Conservation (phyloP, 1,139 yeast genomes). For the Sugiyamaella pinicola region DNA sequence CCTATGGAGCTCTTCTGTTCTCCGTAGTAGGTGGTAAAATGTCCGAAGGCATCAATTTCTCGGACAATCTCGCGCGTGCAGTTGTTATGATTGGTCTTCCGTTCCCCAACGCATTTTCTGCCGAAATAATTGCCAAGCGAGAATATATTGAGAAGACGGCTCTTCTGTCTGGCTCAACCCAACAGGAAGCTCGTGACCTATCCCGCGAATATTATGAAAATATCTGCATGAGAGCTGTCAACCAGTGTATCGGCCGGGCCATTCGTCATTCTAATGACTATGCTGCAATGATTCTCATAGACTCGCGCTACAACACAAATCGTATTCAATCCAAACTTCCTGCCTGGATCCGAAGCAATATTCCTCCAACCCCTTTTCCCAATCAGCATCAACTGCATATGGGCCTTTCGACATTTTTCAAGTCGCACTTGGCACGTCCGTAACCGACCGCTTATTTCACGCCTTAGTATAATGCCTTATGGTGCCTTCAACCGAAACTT, state of each 20-base stretch:
- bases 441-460: too few relatives aligned
- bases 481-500: too few relatives aligned
- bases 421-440: conserved; percentile 9
- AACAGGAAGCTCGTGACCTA: conserved; percentile 48
- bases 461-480: too few relatives aligned
- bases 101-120: conserved; percentile 81
- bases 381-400: background rate
- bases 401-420: conserved; percentile 7
- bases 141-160: conserved; percentile 58
- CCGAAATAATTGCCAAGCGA: conserved; percentile 76
- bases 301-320: conserved; percentile 55
- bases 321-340: conserved; percentile 67
- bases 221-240: conserved; percentile 87
- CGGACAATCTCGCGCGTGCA: conserved; percentile 82
- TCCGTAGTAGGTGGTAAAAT: conserved; percentile 93
- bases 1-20: conserved; percentile 64
- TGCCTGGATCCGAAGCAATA: conserved; percentile 61
- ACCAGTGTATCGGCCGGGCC: conserved; percentile 92
- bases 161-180: conserved; percentile 47
- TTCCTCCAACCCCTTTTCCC: background rate
- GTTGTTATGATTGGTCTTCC: conserved; percentile 90
- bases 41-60: conserved; percentile 93
- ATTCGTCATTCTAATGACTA: conserved; percentile 83
- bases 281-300: conserved; percentile 72
- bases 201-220: conserved; percentile 75